Evolutionary conservation across 2,329 filamentous ascomycete species (phyloP).

Genomic region (Chalara sp.): DNA sequence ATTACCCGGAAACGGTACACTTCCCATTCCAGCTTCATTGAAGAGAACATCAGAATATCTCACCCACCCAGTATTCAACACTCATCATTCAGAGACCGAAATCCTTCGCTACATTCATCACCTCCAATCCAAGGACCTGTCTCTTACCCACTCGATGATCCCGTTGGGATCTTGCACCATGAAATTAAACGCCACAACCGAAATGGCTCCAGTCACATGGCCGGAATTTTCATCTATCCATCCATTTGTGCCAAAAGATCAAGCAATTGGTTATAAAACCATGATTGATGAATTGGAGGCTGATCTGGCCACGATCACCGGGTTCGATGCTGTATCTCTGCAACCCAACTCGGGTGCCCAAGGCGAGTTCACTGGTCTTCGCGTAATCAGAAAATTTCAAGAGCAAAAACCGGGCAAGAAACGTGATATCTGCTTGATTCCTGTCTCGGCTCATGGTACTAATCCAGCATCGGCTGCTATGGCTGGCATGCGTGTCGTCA

Average conservation of each 20-base stretch:
- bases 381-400: conserved; percentile 80
- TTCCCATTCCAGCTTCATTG: conserved; percentile 49
- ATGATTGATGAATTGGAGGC: conserved; percentile 67
- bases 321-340: conserved; percentile 81
- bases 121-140: conserved; percentile 89
- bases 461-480: conserved; percentile 94
- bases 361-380: conserved; percentile 86
- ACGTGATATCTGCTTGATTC: conserved; percentile 89
- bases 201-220: conserved; percentile 83
- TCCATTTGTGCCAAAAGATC: conserved; percentile 63
- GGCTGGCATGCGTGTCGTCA: conserved; percentile 90
- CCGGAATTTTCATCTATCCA: conserved; percentile 73
- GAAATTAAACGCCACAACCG: conserved; percentile 91
- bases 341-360: conserved; percentile 96
- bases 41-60: conserved; percentile 70
- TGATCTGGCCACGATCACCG: conserved; percentile 77
- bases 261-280: conserved; percentile 60
- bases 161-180: conserved; percentile 95
- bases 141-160: conserved; percentile 95
- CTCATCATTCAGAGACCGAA: conserved; percentile 90
- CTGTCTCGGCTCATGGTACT: conserved; percentile 90
- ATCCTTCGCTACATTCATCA: conserved; percentile 90
- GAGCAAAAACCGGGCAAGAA: conserved; percentile 61
- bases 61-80: conserved; percentile 91
- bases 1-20: conserved; percentile 29